Evolutionary conservation across 352 stramenopile genomes (phyloP), one percentile per base, ranked within the genome.

Genomic region (Pythium phragmitis): DNA sequence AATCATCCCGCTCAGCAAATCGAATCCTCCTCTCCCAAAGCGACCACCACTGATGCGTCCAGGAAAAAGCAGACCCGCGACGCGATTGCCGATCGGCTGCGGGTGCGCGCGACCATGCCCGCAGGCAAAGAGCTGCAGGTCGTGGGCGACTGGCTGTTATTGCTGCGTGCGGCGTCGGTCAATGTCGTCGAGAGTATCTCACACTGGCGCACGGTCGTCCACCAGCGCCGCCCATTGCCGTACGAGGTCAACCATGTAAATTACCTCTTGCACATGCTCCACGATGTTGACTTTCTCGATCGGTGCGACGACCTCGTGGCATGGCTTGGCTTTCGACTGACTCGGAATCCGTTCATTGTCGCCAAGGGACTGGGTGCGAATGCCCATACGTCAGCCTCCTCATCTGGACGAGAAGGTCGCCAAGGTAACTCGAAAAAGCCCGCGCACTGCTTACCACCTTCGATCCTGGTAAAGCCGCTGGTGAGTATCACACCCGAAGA

Each of bases 241-340:
- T 89, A 74, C 45, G 55, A 84, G 8, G 48, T 76, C 34, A 49
- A 78, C 1, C 41, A 66, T 8, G 42, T 37, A n/a, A 89, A 88
- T 41, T 89, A 89, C 42, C 57, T 89, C 52, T 63, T 87, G 9
- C 11, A 28, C 0, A 89, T 89, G 78, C 75, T 68, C 33, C 64
- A 85, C 51, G 80, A 89, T 58, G 47, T 75, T 7, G 67, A 88
- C 55, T 85, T 86, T 45, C 62, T 89, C 37, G 69, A 89, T 57
- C 56, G 70, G 52, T 66, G 23, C 45, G 19, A 54, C 2, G 67
- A 75, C 14, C 51, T 89, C 34, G 69, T 80, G 13, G 67, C 74
- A 6, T 89, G 80, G 80, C 70, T 89, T 2, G 78, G 73, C 6
- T 88, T 89, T 49, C 55, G 68, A 3, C 67, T 88, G 30, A 17